Percentiles rank a stretch among this genome's conserved stretches.
phyloP scores from a whole-genome alignment of 805 yeast genomes.

The Starmerella potacharoeniae region DNA sequence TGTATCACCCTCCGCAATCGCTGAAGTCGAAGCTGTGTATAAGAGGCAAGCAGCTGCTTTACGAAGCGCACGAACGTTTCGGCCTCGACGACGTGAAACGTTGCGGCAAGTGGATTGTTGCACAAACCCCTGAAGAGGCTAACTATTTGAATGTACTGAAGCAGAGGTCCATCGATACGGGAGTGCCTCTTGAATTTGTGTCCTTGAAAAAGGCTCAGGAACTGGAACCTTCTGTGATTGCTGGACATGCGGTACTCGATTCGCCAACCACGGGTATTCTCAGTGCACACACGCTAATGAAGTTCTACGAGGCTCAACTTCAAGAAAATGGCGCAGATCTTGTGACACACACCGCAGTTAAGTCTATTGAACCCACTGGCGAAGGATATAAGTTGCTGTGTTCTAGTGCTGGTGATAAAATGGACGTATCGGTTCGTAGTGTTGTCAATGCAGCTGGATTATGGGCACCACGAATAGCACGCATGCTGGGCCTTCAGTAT shows the following conservation, averaged over 20 bases:
- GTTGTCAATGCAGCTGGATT: slow-evolving; percentile 74
- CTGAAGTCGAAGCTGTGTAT: slow-evolving; percentile 62
- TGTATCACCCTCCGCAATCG: slow-evolving; percentile 62
- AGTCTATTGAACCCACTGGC: slow-evolving; percentile 26
- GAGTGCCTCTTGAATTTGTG: slow-evolving; percentile 50
- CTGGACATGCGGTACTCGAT: slow-evolving; percentile 47
- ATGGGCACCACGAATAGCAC: slow-evolving; percentile 59
- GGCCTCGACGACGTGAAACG: slow-evolving; percentile 43
- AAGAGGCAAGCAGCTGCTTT: slow-evolving; percentile 60
- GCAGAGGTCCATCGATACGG: slow-evolving; percentile 38
- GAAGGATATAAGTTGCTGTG: slow-evolving; percentile 18
- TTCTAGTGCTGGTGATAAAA: slow-evolving; percentile 20
- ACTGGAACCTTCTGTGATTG: slow-evolving; percentile 58
- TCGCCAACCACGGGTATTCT: slow-evolving; percentile 81
- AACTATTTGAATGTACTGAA: slow-evolving; percentile 47
- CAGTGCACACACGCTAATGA: slow-evolving; percentile 67
- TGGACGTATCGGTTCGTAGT: slow-evolving; percentile 35
- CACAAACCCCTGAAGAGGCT: slow-evolving; percentile 56
- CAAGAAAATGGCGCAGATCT: slow-evolving; percentile 53
- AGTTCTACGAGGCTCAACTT: slow-evolving; percentile 42
- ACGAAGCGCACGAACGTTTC: slow-evolving; percentile 34
- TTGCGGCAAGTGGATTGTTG: slow-evolving; percentile 78
- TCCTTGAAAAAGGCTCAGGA: slow-evolving; percentile 35
- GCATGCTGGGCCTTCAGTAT: slow-evolving; percentile 50
- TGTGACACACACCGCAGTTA: slow-evolving; percentile 51